Percentiles rank a stretch among this genome's conserved stretches.
Conservation (phyloP, 306 rosid genomes). For the Herpetospermum pedunculosum region DNA sequence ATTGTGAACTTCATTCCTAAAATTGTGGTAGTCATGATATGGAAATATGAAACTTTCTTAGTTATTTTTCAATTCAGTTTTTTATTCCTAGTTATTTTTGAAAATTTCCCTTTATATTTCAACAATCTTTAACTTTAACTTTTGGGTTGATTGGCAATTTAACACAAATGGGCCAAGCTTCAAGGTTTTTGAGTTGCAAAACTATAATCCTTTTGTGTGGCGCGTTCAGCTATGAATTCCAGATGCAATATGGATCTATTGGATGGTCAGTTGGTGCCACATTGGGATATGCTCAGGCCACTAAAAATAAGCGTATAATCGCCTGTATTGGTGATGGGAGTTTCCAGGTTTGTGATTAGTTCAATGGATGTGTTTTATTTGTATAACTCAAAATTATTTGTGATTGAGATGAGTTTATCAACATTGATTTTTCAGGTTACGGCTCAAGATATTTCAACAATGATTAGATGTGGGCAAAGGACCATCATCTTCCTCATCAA, state of each 20-base stretch:
- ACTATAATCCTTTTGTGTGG: slow-evolving; percentile 8
- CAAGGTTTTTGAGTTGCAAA: background rate
- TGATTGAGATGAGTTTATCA: no score
- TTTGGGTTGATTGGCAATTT: no score
- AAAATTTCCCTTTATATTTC: no score
- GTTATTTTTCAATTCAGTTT: no score
- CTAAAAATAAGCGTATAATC: slow-evolving; percentile 56
- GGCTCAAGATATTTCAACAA: slow-evolving; percentile 84
- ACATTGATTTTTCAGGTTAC: slow-evolving; percentile 84
- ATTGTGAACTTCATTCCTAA: no score
- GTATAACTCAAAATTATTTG: background rate
- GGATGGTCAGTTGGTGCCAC: slow-evolving; percentile 97
- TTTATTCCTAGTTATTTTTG: no score
- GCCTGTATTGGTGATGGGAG: slow-evolving; percentile 92
- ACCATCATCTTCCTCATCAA: slow-evolving; percentile 74
- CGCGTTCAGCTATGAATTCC: slow-evolving; percentile 69
- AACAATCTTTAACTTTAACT: no score
- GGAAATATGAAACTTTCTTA: no score
- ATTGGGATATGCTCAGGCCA: slow-evolving; percentile 86
- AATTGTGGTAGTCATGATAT: no score
- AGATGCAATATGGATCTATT: slow-evolving; percentile 94
- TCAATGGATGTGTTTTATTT: background rate
- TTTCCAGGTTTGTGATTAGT: slow-evolving; percentile 54
- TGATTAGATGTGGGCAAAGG: slow-evolving; percentile 65
- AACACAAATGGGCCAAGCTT: no score